Base-by-base conservation (phyloP, 768 basidiomycete genomes). In the Rhodosporidiobolus sp. region DNA sequence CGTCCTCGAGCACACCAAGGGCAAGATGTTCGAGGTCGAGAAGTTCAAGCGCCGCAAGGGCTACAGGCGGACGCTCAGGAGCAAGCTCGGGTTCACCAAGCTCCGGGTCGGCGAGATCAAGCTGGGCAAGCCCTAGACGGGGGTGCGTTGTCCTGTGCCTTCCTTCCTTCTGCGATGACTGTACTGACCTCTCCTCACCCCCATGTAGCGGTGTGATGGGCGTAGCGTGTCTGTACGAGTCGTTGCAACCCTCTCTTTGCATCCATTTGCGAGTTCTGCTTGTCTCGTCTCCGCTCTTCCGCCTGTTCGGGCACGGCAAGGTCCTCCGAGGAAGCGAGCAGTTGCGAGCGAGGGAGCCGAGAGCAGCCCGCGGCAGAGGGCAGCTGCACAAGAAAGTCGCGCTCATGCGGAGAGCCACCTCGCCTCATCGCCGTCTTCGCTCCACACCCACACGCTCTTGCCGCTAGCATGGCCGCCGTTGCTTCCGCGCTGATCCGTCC, bases 1-100 rank as follows among this genome's bases (percentile, higher is more conserved):
- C 30, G 93, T 99, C n/a, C 83, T 98, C 57, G 96, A 99, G 82
- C 95, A 99, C 80, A 98, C 96, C 54, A 97, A 94, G 81, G 91
- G 92, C 14, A 86, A 86, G 64, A 90, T 98, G 90, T 90, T 95
- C 82, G 86, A 84, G 77, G 90, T 91, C 65, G 87, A 94, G 83
- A 96, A 97, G 85, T 95, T 94, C 85, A 99, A 98, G 85, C 84
- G 94, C 83, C 88, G 96, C 88, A 97, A 98, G 85, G 94, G 95
- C 17, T 98, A 98, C 83, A 87, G 90, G 83, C 91, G 92, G 83
- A 93, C 91, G 14, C 91, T 97, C 75, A 86, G 87, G 80, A 89
- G 92, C 81, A 98, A 97, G 82, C 92, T 94, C 80, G 90, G 89
- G 4, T 98, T 91, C 83, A 98, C 95, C n/a, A 87, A 94, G 79